phyloP scores from a whole-genome alignment of 1,284 basidiomycete species.

The Malassezia equina region DNA sequence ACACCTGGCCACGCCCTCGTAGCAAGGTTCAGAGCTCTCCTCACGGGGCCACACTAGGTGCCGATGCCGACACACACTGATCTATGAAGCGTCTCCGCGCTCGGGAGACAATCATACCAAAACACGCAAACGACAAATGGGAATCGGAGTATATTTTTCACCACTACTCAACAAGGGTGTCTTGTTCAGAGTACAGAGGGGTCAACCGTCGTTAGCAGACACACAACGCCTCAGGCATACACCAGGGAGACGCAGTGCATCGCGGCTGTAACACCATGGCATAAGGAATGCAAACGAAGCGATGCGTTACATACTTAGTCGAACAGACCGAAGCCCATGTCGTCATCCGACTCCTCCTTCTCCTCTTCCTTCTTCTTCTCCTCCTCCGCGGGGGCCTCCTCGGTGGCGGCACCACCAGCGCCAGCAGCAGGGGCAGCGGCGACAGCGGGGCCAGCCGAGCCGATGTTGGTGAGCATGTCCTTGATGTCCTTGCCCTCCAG shows the following conservation, averaged over 20 bases:
- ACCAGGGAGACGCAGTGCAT: not conserved
- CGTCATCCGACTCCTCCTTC: constrained; percentile 45
- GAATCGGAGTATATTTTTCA: constrained; percentile 20
- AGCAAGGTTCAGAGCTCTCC: no score
- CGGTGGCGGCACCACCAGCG: constrained; percentile 56
- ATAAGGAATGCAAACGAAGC: not conserved
- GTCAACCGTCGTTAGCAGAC: constrained; percentile 1
- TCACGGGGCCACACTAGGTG: no score
- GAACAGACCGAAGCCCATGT: constrained; percentile 22
- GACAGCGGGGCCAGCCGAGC: constrained; percentile 61
- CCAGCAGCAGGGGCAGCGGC: constrained; percentile 55
- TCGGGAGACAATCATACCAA: not conserved
- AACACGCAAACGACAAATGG: not conserved
- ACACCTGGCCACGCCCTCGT: no score
- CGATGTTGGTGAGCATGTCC: constrained; percentile 83
- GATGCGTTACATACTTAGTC: constrained; percentile 16
- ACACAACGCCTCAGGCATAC: not conserved
- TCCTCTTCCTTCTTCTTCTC: constrained; percentile 59
- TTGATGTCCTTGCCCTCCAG: constrained; percentile 96
- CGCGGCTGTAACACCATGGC: constrained; percentile 13
- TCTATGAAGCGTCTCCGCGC: no score
- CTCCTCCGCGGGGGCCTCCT: constrained; percentile 67
- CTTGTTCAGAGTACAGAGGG: constrained; percentile 8
- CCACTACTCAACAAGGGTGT: constrained; percentile 14
- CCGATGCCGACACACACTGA: not conserved